Percentiles rank a stretch among this genome's conserved stretches.
Evolutionary conservation across 345 rosid species (phyloP).

Genomic region (Physaria fendleri): DNA sequence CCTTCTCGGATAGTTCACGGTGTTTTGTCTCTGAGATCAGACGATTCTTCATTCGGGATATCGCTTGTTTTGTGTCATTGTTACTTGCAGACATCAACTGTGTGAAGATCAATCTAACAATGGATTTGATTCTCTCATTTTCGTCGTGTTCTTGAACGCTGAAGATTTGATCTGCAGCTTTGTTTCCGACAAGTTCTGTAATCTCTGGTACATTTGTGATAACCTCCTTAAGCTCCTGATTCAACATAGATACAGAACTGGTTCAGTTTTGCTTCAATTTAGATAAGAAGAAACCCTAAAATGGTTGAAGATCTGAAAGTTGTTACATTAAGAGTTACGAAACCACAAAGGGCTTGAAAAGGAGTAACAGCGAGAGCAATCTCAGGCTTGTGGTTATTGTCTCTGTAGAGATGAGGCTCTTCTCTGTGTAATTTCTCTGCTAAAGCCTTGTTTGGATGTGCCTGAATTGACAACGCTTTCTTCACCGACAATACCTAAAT

Average conservation of each 20-base stretch:
- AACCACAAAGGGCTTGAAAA: conserved; percentile 91
- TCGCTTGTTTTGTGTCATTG: conserved; percentile 44
- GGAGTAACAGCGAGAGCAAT: conserved; percentile 93
- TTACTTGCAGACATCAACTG: conserved; percentile 61
- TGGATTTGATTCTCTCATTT: conserved; percentile 42
- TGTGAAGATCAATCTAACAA: conserved; percentile 61
- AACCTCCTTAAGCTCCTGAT: conserved; percentile 79
- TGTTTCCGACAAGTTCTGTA: conserved; percentile 55
- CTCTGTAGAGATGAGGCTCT: conserved; percentile 64
- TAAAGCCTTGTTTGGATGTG: conserved; percentile 86
- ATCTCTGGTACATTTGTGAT: conserved; percentile 72
- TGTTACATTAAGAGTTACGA: conserved; percentile 56
- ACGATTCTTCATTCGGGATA: conserved; percentile 56
- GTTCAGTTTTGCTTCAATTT: conserved; percentile 1
- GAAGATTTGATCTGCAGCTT: conserved; percentile 42
- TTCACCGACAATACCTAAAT: conserved; percentile 80
- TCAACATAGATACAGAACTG: background rate
- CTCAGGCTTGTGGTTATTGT: conserved; percentile 90
- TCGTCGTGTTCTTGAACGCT: conserved; percentile 38
- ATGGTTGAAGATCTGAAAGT: conserved; percentile 3
- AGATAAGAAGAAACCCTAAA: background rate
- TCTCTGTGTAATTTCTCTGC: conserved; percentile 63
- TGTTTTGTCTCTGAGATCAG: conserved; percentile 41
- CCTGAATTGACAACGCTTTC: conserved; percentile 92
- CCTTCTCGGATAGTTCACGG: conserved; percentile 70